Percentiles rank a stretch among this genome's conserved stretches.
phyloP scores from a whole-genome alignment of 352 stramenopile species.

The Albugo candida region DNA sequence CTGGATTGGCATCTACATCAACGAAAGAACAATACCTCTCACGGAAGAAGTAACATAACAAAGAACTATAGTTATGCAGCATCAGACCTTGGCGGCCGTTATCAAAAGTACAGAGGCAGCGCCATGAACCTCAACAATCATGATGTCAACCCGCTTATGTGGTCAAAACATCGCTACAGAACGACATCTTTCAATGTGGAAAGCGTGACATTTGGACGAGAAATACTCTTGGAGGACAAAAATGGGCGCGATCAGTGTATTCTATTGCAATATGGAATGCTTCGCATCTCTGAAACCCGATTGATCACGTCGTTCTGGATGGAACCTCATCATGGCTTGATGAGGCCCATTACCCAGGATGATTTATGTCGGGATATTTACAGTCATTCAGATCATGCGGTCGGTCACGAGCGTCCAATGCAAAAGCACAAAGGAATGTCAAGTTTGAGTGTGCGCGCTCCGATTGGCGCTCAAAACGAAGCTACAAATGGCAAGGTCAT shows the following conservation, averaged over 20 bases:
- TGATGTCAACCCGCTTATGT: too few species aligned
- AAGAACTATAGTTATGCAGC: too few species aligned
- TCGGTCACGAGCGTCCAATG: slow-evolving; percentile 24
- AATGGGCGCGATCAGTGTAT: slow-evolving; percentile 50
- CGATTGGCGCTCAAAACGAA: slow-evolving; percentile 20
- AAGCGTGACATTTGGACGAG: slow-evolving; percentile 62
- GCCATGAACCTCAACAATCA: too few species aligned
- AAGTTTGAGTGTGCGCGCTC: slow-evolving; percentile 1
- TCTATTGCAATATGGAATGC: slow-evolving; percentile 61
- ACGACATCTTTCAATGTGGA: slow-evolving; percentile 7
- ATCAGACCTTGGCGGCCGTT: too few species aligned
- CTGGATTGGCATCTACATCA: slow-evolving; percentile 59
- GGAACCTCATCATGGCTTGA: slow-evolving; percentile 60
- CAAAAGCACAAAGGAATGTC: too few species aligned
- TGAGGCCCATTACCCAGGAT: slow-evolving; percentile 31
- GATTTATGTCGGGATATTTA: slow-evolving; percentile 32
- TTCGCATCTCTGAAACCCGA: slow-evolving; percentile 45
- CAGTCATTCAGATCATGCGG: slow-evolving; percentile 38
- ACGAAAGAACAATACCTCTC: slow-evolving; percentile 21
- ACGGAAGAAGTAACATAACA: not conserved
- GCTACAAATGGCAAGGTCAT: not conserved
- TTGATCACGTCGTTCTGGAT: slow-evolving; percentile 80
- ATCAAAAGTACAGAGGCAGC: too few species aligned
- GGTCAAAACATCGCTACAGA: too few species aligned
- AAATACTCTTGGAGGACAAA: slow-evolving; percentile 71